Base-by-base conservation (phyloP, 225 moss, liverwort and hornwort genomes). In the Polytrichum commune region DNA sequence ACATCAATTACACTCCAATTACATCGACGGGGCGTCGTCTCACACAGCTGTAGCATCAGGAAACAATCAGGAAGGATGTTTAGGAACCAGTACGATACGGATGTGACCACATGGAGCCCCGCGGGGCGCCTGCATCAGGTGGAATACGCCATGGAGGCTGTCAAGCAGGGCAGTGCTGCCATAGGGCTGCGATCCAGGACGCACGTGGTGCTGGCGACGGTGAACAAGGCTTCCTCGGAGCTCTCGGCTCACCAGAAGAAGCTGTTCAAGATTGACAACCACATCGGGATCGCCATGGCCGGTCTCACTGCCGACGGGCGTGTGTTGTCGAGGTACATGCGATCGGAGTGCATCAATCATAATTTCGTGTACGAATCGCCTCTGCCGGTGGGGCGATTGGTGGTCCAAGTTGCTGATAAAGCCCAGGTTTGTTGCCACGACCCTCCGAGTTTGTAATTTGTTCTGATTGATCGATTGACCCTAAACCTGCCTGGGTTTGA, bases 121-220 rank as follows among this genome's bases (percentile, higher is more conserved):
- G 95, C 93, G 27, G 95, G 95, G 71, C 91, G 95, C 64, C 76
- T 96, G 85, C 95, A 96, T 63, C 95, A 96, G 66, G 90, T 96
- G 82, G 95, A 96, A 80, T 96, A 96, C 69, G 95, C 95, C 56
- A 96, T 96, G 95, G 95, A 96, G 81, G 95, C 95, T 13, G 95
- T 96, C 74, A 96, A 96, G 81, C 95, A 96, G 85, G 95, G 95
- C 30, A 96, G 88, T 70, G 95, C 95, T 29, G 95, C 90, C 55
- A 93, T 96, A 69, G 95, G 95, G 65, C 72, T 96, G 76, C 86
- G 95, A 13, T 90, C 88, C 26, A 90, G 84, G 82, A 89, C 90
- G 65, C 91, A 96, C 46, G 95, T 93, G 5, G 95, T 96, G 65
- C 81, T 96, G 67, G 93, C 91, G 19, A 93, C 90, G 19, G 96